Evolutionary conservation across 2,329 filamentous ascomycete species (phyloP).

Genomic region (Diatrype stigma): DNA sequence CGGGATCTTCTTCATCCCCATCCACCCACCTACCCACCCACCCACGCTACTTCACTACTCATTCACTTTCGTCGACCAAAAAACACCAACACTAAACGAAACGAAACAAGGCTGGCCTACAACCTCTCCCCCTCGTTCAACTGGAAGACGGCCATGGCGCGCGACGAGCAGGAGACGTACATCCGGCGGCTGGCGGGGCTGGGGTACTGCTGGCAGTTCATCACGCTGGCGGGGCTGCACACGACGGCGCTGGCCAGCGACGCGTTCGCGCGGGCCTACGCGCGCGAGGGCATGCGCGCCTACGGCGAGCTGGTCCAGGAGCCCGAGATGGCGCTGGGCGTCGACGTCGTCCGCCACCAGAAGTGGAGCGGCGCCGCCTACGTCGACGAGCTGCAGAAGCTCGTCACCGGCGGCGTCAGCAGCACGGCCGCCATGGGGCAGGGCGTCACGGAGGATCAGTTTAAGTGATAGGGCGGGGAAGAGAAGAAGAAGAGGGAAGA

Average conservation of each 20-base stretch:
- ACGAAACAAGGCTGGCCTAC: constrained; percentile 72
- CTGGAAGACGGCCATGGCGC: constrained; percentile 96
- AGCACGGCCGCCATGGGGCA: constrained; percentile 95
- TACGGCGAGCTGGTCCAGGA: constrained; percentile 98
- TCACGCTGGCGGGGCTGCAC: constrained; percentile 96
- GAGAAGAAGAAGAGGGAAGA: too few species aligned
- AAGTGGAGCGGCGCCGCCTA: constrained; percentile 98
- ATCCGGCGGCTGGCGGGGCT: constrained; percentile 81
- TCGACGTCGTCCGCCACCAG: constrained; percentile 98
- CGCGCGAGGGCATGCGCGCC: constrained; percentile 82
- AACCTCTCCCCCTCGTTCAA: constrained; percentile 99
- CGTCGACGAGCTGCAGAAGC: constrained; percentile 91
- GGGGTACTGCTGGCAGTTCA: constrained; percentile 99
- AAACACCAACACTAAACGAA: neutral
- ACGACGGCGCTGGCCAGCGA: constrained; percentile 90
- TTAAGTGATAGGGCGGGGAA: too few species aligned
- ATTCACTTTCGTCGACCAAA: neutral
- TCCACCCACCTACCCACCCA: too few species aligned
- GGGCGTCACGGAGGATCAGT: constrained; percentile 97
- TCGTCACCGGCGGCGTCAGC: constrained; percentile 90
- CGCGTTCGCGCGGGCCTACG: constrained; percentile 80
- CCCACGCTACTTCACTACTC: neutral
- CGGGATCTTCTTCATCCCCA: too few species aligned
- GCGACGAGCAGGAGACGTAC: constrained; percentile 92
- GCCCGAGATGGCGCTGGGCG: constrained; percentile 84